Evolutionary conservation across 441 rosid species (phyloP).

Genomic region (Erysimum pusillum): DNA sequence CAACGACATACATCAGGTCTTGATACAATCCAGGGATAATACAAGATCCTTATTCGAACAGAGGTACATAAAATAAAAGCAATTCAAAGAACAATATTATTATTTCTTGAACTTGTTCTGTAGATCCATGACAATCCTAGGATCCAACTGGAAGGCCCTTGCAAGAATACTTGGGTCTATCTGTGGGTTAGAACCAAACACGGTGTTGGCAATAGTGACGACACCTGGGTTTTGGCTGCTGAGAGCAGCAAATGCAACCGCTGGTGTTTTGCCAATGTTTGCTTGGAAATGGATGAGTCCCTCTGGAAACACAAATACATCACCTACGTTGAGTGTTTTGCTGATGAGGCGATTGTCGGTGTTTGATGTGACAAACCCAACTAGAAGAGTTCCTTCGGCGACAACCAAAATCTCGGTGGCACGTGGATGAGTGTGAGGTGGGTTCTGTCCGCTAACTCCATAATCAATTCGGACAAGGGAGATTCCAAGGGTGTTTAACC

Average conservation of each 20-base stretch:
- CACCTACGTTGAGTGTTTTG: slow-evolving; percentile 49
- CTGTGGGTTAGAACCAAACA: slow-evolving; percentile 50
- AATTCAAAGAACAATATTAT: background rate
- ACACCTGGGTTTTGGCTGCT: slow-evolving; percentile 60
- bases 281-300: slow-evolving; percentile 57
- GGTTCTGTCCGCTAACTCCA: slow-evolving; percentile 48
- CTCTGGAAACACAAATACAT: slow-evolving; percentile 56
- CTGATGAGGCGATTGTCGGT: slow-evolving; percentile 43
- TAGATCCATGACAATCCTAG: slow-evolving; percentile 15
- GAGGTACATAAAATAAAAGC: background rate
- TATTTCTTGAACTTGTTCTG: slow-evolving; percentile 36
- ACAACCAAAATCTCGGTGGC: slow-evolving; percentile 52
- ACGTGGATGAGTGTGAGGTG: slow-evolving; percentile 60
- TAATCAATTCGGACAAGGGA: slow-evolving; percentile 54
- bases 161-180: slow-evolving; percentile 42
- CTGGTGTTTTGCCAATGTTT: slow-evolving; percentile 39
- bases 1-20: background rate
- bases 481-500: slow-evolving; percentile 61
- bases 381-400: slow-evolving; percentile 47
- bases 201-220: slow-evolving; percentile 37
- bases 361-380: slow-evolving; percentile 53
- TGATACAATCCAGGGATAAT: background rate
- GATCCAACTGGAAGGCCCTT: slow-evolving; percentile 48
- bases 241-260: slow-evolving; percentile 48
- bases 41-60: slow-evolving; percentile 15